Percentiles rank a stretch among this genome's conserved stretches.
These are phyloP conservation scores for Sporisorium iseilematis-ciliati DNA, from an alignment of 1,284 basidiomycete species.

Conservation along the genomic window DNA sequence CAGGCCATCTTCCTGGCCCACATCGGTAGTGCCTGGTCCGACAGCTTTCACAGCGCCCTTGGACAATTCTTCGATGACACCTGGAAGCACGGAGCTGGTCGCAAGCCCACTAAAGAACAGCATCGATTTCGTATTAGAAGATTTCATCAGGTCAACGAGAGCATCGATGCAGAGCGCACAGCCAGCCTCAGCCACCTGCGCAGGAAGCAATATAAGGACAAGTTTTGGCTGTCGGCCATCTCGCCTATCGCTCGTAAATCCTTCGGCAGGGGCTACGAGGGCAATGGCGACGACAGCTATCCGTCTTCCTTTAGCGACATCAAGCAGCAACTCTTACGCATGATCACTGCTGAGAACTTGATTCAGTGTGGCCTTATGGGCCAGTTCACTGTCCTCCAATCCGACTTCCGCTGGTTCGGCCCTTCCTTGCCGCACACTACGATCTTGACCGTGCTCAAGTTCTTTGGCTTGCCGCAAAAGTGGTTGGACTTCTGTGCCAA, in stretches of 20 bases:
- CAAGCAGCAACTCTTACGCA: constrained; percentile 14
- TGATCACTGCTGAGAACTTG: constrained; percentile 9
- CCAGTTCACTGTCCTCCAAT: constrained; percentile 9
- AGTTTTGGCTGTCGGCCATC: neutral
- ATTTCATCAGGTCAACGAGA: neutral
- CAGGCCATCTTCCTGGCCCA: constrained; percentile 23
- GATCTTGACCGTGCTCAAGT: constrained; percentile 12
- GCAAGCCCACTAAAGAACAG: neutral
- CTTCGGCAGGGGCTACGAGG: neutral
- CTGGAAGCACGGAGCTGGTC: neutral
- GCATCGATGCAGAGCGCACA: neutral
- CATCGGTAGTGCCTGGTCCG: constrained; percentile 12
- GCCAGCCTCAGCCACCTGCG: neutral
- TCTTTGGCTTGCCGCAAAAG: constrained; percentile 8
- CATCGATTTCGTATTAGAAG: neutral
- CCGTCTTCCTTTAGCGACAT: neutral
- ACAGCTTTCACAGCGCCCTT: neutral
- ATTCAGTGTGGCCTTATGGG: constrained; percentile 3
- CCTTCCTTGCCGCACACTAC: constrained; percentile 14
- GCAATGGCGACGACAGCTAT: constrained; percentile 11
- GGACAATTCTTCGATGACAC: neutral
- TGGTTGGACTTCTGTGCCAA: constrained; percentile 14
- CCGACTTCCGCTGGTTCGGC: constrained; percentile 12
- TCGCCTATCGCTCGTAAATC: neutral
- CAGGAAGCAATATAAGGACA: neutral